Conservation (phyloP, 176 grass and related monocot species). For the Lolium rigidum region DNA sequence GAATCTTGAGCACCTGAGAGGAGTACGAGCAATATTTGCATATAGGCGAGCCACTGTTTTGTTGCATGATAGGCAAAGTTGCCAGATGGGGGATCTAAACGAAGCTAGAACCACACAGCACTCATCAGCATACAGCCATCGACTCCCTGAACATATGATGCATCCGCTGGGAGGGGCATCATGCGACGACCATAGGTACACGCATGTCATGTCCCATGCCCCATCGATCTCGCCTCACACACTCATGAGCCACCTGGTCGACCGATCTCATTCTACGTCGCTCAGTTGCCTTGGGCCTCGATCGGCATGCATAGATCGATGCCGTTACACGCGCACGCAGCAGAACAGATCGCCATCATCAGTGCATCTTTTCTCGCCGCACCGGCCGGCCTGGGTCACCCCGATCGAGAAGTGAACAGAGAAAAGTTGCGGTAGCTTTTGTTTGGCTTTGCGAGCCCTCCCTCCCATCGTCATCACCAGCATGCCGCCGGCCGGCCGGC, state of each 20-base stretch:
- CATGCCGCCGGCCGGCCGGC: background rate
- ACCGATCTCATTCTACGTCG: background rate
- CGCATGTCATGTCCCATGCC: constrained; percentile 37
- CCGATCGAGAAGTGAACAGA: background rate
- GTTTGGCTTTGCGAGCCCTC: background rate
- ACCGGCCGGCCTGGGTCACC: background rate
- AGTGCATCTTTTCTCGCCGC: constrained; percentile 1
- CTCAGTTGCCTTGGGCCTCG: background rate
- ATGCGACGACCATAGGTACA: constrained; percentile 28
- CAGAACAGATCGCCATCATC: background rate
- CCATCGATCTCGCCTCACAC: background rate
- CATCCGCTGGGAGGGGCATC: background rate
- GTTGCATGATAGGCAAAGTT: too few relatives aligned
- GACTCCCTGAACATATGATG: background rate
- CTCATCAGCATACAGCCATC: background rate
- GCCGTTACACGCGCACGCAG: background rate
- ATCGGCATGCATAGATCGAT: background rate
- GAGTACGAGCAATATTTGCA: too few relatives aligned
- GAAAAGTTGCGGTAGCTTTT: background rate
- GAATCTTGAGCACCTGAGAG: too few relatives aligned
- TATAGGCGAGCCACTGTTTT: too few relatives aligned
- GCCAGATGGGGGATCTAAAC: too few relatives aligned
- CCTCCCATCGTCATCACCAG: constrained; percentile 36
- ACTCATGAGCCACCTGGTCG: background rate
- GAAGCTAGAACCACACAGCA: background rate